Evolutionary conservation across 306 rosid species (phyloP).

Genomic region (Argentina anserina): DNA sequence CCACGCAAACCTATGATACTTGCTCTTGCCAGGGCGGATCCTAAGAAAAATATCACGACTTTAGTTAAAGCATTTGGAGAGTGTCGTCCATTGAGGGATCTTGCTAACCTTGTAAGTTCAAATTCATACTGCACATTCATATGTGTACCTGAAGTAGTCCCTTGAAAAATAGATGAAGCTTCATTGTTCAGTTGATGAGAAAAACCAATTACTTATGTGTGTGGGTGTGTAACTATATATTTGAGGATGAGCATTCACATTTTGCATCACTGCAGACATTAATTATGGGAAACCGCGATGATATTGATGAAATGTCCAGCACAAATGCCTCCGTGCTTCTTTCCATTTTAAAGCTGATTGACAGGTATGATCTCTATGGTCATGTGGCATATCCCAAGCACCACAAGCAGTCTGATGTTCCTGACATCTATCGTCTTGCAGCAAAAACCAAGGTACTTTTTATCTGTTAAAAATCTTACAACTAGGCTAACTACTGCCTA

Average conservation of each 20-base stretch:
- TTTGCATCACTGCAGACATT: slow-evolving; percentile 39
- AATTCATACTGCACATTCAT: slow-evolving; percentile 14
- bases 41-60: slow-evolving; percentile 55
- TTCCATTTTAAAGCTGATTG: slow-evolving; percentile 52
- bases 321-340: slow-evolving; percentile 58
- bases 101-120: slow-evolving; percentile 51
- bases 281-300: slow-evolving; percentile 62
- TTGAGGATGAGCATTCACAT: background rate
- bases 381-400: slow-evolving; percentile 65
- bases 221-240: background rate
- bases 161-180: background rate
- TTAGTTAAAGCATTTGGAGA: slow-evolving; percentile 70
- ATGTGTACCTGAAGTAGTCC: background rate
- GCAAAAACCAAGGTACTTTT: slow-evolving; percentile 54
- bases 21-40: slow-evolving; percentile 71
- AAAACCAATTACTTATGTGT: background rate
- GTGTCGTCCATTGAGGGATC: slow-evolving; percentile 57
- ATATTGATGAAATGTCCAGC: slow-evolving; percentile 52
- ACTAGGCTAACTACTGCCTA: background rate
- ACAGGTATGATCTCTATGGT: slow-evolving; percentile 56
- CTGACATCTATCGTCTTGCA: slow-evolving; percentile 56
- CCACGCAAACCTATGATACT: slow-evolving; percentile 74
- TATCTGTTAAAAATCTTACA: background rate
- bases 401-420: slow-evolving; percentile 60
- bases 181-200: background rate